Conservation (phyloP, 768 basidiomycete genomes). For the Gelatoporia subvermispora region DNA sequence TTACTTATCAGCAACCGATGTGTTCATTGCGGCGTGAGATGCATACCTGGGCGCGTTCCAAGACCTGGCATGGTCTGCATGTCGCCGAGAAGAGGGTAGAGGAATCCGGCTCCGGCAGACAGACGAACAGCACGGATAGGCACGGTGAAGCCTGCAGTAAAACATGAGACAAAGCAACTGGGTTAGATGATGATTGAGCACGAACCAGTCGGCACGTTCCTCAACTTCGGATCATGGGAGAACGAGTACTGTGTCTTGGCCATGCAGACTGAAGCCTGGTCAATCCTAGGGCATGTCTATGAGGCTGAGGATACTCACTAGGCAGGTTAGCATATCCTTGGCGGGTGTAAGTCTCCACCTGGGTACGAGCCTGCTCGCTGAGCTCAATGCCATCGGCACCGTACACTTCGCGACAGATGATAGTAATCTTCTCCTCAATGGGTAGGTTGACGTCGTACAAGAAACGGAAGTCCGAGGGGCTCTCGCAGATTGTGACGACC, state of each 20-base stretch:
- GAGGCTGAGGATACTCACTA: constrained; percentile 42
- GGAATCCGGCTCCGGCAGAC: constrained; percentile 91
- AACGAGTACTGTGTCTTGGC: constrained; percentile 98
- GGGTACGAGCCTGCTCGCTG: constrained; percentile 77
- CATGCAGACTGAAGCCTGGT: constrained; percentile 69
- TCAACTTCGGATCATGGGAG: constrained; percentile 88
- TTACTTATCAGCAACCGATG: constrained; percentile 4
- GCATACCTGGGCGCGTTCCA: constrained; percentile 78
- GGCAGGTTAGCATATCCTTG: constrained; percentile 82
- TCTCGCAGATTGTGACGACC: constrained; percentile 83
- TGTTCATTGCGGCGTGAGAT: constrained; percentile 5
- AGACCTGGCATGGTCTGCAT: constrained; percentile 99
- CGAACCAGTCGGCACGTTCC: constrained; percentile 79
- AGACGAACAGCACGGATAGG: constrained; percentile 86
- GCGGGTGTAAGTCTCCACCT: constrained; percentile 85
- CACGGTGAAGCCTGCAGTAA: constrained; percentile 72
- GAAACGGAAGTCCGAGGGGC: constrained; percentile 83
- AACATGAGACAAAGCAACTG: background rate
- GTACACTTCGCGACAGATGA: constrained; percentile 88
- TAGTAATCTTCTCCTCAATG: constrained; percentile 84
- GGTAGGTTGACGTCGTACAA: constrained; percentile 83
- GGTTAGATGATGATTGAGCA: constrained; percentile 2
- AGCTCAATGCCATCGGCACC: constrained; percentile 88
- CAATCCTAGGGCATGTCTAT: background rate
- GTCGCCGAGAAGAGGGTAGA: constrained; percentile 92